These are phyloP conservation scores for Aspergillus thermomutatus DNA, from an alignment of 2,329 filamentous ascomycete genomes.

Conservation along the genomic window DNA sequence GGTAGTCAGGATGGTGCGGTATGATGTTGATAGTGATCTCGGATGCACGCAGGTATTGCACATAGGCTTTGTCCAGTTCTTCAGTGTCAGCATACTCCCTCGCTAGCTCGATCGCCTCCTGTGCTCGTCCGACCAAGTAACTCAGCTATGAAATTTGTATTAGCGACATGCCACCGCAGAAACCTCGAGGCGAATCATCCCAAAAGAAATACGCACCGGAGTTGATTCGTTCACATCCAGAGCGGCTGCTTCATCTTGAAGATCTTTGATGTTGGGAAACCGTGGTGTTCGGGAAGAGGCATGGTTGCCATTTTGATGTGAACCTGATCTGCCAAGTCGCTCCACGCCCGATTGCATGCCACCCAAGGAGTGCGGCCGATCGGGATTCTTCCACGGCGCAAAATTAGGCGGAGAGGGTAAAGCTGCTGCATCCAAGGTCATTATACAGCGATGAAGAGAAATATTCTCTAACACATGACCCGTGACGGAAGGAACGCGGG, in stretches of 20 bases:
- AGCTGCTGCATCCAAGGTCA: slow-evolving; percentile 38
- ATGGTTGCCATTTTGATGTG: slow-evolving; percentile 22
- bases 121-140: slow-evolving; percentile 32
- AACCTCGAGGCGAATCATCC: background rate
- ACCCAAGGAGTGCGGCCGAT: slow-evolving; percentile 25
- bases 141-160: slow-evolving; percentile 27
- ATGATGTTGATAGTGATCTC: slow-evolving; percentile 75
- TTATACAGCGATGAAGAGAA: slow-evolving; percentile 24
- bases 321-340: slow-evolving; percentile 21
- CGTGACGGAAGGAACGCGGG: background rate
- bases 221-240: slow-evolving; percentile 31
- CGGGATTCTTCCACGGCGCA: slow-evolving; percentile 29
- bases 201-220: slow-evolving; percentile 23
- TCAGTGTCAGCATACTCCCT: slow-evolving; percentile 29
- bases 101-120: slow-evolving; percentile 34
- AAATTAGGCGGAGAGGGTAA: slow-evolving; percentile 34
- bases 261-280: slow-evolving; percentile 40
- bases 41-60: slow-evolving; percentile 79
- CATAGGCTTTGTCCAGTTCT: slow-evolving; percentile 68
- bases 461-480: slow-evolving; percentile 26
- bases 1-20: slow-evolving; percentile 71
- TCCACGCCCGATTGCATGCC: slow-evolving; percentile 26
- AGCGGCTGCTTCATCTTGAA: slow-evolving; percentile 37
- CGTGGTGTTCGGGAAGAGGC: slow-evolving; percentile 20
- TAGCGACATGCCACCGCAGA: slow-evolving; percentile 7